phyloP scores from a whole-genome alignment of 257 asterid species.

The Solanum verrucosum region DNA sequence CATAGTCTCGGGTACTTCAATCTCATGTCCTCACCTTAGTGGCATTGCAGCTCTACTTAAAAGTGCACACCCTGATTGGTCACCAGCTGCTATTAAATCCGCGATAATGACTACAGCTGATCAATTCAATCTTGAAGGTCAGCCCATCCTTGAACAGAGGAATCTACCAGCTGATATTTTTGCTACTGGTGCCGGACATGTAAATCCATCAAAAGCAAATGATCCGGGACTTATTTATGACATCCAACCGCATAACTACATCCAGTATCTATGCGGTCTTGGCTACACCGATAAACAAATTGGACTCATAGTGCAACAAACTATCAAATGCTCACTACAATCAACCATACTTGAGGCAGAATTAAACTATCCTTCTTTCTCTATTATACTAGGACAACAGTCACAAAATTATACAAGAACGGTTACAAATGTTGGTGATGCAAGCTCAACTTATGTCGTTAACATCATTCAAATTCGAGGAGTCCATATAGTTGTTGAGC shows the following conservation, averaged over 20 bases:
- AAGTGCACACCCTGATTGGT: constrained; percentile 24
- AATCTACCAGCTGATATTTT: constrained; percentile 1
- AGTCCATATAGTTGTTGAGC: constrained; percentile 10
- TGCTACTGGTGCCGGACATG: constrained; percentile 25
- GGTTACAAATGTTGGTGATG: constrained; percentile 31
- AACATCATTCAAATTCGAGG: neutral
- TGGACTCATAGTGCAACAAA: neutral
- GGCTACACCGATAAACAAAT: constrained; percentile 12
- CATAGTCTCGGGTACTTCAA: constrained; percentile 21
- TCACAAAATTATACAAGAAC: constrained; percentile 16
- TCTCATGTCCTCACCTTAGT: constrained; percentile 33
- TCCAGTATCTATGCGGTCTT: constrained; percentile 15
- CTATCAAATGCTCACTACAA: neutral
- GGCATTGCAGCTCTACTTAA: constrained; percentile 25
- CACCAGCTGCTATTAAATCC: constrained; percentile 26
- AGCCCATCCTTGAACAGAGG: constrained; percentile 1
- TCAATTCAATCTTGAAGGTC: neutral
- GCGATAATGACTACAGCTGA: constrained; percentile 26
- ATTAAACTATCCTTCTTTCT: constrained; percentile 34
- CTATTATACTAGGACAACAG: neutral
- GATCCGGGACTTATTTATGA: constrained; percentile 32
- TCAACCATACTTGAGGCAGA: constrained; percentile 7
- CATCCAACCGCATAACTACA: constrained; percentile 6
- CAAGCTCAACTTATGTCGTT: constrained; percentile 8
- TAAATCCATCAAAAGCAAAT: constrained; percentile 16